Evolutionary conservation across 2,329 filamentous ascomycete species (phyloP).

Genomic region (Penicillium sp.): DNA sequence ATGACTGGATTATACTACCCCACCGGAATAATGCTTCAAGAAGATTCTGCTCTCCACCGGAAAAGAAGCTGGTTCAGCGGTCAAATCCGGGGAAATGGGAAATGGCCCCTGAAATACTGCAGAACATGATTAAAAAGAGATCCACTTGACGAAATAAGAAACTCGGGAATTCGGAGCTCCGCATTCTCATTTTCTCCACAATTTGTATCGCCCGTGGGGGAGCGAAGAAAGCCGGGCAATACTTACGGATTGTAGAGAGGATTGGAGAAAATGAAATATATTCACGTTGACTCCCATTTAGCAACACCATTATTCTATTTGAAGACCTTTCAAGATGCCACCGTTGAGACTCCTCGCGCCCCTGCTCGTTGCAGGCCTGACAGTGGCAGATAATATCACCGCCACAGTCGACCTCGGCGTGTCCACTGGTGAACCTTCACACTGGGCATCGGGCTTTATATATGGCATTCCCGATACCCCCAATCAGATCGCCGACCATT

Average conservation of each 20-base stretch:
- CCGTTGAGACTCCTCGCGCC: not conserved
- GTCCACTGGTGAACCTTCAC: conserved; percentile 31
- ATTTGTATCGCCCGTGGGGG: not conserved
- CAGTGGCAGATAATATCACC: conserved; percentile 5
- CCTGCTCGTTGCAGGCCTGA: not conserved
- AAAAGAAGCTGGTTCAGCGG: not conserved
- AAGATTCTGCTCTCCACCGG: conserved; percentile 1
- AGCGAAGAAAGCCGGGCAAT: not conserved
- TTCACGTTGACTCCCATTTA: not conserved
- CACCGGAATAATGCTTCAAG: conserved; percentile 8
- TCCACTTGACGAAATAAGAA: not conserved
- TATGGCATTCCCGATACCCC: conserved; percentile 42
- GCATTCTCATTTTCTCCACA: not conserved
- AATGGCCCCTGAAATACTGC: not conserved
- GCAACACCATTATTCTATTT: not conserved
- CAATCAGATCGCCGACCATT: conserved; percentile 39
- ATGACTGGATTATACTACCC: not conserved
- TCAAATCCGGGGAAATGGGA: not conserved
- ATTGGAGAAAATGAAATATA: not conserved
- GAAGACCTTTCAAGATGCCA: not conserved
- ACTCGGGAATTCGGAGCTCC: not conserved
- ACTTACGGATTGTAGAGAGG: not conserved
- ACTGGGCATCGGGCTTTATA: conserved; percentile 42
- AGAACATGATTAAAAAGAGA: too few relatives aligned
- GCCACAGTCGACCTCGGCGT: conserved; percentile 30